Percentiles rank a stretch among this genome's conserved stretches.
These are phyloP conservation scores for Penicillium griseofulvum DNA, from an alignment of 2,329 filamentous ascomycete species.

Conservation along the genomic window DNA sequence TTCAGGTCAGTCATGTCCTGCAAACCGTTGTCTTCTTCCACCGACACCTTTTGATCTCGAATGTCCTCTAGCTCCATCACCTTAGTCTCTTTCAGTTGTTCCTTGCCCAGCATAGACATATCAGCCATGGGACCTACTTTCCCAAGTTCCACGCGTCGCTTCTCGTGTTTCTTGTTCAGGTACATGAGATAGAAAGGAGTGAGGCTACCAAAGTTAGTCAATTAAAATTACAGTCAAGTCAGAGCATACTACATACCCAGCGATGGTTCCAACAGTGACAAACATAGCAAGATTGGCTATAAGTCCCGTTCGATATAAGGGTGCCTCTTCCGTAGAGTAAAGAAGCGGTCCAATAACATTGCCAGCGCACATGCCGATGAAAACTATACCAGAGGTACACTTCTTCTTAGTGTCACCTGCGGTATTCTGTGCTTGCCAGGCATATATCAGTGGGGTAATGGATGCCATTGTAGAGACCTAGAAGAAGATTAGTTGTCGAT, in stretches of 20 bases:
- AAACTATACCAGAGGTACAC: constrained; percentile 35
- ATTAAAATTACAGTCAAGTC: background rate
- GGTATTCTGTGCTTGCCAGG: constrained; percentile 40
- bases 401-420: constrained; percentile 40
- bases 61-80: constrained; percentile 11
- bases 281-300: constrained; percentile 38
- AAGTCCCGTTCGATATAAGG: constrained; percentile 34
- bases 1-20: constrained; percentile 10
- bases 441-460: constrained; percentile 37
- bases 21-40: constrained; percentile 11
- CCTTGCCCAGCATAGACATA: constrained; percentile 36
- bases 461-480: constrained; percentile 33
- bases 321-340: constrained; percentile 35
- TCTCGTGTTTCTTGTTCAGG: constrained; percentile 32
- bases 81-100: constrained; percentile 6
- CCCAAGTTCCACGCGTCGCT: constrained; percentile 29
- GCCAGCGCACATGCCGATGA: constrained; percentile 39
- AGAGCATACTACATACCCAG: constrained; percentile 15
- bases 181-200: constrained; percentile 32
- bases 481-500: background rate
- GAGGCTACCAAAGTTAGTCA: constrained; percentile 15
- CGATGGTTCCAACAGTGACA: constrained; percentile 27
- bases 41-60: constrained; percentile 4
- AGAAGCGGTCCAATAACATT: constrained; percentile 39
- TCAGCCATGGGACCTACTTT: constrained; percentile 31